Base-by-base conservation (phyloP, 768 basidiomycete genomes). In the Auricularia sp. region DNA sequence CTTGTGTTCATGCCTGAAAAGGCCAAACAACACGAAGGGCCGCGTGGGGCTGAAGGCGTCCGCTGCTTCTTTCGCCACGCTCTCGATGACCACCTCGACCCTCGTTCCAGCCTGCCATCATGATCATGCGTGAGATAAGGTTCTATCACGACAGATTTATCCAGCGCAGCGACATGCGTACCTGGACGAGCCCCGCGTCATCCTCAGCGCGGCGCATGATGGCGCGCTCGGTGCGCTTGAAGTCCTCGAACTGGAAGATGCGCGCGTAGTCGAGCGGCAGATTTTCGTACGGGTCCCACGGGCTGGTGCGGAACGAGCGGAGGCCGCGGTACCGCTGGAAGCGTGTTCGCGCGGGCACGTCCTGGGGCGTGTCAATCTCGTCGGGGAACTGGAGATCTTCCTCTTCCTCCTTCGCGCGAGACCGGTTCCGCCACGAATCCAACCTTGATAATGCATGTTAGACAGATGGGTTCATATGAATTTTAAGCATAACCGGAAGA, bases 261-360 rank as follows among this genome's bases (percentile, higher is more conserved):
- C 89, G 83, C 2, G 89, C 93, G 71, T 98, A 98, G 73, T 99
- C 94, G 62, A 88, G 77, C 13, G 96, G 96, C 11, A 99, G 80
- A 71, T 95, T 95, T 76, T 99, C 96, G 70, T 89, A 98, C 7
- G 96, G 88, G 73, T 98, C 97, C 97, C 96, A 99, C 44, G 92
- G 92, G 72, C 92, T 94, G 5, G 96, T 98, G 44, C 96, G 80
- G 81, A 99, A 92, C 14, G 91, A 94, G 59, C 86, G 86, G 76
- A 99, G 75, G 7, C 96, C 96, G 65, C 96, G 86, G 74, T 87
- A 99, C 61, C 95, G 84, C 70, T 93, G 92, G 77, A 98, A 98
- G 11, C 97, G 85, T 10, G 81, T 82, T 18, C 83, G 79, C 3
- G 95, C 95, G 1, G 90, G 77, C 10, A 87, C 77, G 65, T 98